Percentiles rank a stretch among this genome's conserved stretches.
Conservation (phyloP, 2,329 filamentous ascomycete genomes). For the Fusarium sp. region DNA sequence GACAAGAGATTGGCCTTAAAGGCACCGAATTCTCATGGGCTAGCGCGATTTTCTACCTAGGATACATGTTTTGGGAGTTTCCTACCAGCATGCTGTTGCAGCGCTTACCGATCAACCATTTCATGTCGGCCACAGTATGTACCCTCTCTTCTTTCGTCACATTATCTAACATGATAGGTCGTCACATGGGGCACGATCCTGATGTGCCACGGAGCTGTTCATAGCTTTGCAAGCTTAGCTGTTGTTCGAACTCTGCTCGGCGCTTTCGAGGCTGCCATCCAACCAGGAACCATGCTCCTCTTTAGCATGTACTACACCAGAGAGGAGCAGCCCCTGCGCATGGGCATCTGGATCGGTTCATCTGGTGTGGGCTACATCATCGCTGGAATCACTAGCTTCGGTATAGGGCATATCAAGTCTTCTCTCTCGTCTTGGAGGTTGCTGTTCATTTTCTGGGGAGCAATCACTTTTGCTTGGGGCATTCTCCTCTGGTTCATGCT, state of each 20-base stretch:
- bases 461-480: constrained; percentile 59
- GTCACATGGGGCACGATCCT: constrained; percentile 21
- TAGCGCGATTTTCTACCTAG: constrained; percentile 55
- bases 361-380: constrained; percentile 34
- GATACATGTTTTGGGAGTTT: constrained; percentile 52
- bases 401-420: constrained; percentile 34
- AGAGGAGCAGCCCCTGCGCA: constrained; percentile 26
- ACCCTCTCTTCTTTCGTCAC: background rate
- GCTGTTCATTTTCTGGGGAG: constrained; percentile 37
- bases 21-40: constrained; percentile 55
- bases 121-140: constrained; percentile 29
- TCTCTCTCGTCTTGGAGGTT: constrained; percentile 23
- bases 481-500: constrained; percentile 65
- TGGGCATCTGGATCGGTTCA: constrained; percentile 38
- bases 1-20: constrained; percentile 50
- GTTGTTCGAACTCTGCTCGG: constrained; percentile 23
- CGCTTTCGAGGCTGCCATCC: constrained; percentile 26
- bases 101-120: constrained; percentile 22
- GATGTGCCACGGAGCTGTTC: constrained; percentile 22
- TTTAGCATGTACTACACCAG: constrained; percentile 39
- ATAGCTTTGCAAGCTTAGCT: constrained; percentile 12
- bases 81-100: constrained; percentile 46
- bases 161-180: constrained; percentile 1
- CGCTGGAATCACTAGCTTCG: constrained; percentile 34
- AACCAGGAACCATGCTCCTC: constrained; percentile 30